phyloP scores from a whole-genome alignment of 2,329 filamentous ascomycete species.

The Paramyrothecium roridum region DNA sequence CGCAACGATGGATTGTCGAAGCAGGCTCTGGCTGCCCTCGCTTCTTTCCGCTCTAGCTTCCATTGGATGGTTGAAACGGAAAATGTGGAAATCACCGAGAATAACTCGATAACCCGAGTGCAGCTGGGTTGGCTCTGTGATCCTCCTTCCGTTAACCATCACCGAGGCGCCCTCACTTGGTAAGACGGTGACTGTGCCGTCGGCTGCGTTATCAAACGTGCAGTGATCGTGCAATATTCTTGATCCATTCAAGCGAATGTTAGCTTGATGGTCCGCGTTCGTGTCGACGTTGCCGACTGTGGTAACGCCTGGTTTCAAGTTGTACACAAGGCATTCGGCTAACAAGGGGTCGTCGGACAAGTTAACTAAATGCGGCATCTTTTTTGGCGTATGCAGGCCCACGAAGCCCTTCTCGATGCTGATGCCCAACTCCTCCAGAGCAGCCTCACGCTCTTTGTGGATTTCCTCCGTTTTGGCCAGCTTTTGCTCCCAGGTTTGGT shows the following conservation, averaged over 20 bases:
- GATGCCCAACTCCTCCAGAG: constrained; percentile 93
- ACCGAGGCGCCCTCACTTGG: constrained; percentile 90
- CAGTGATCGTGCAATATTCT: constrained; percentile 93
- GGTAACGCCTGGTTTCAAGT: constrained; percentile 91
- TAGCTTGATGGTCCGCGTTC: constrained; percentile 68
- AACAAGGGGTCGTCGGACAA: constrained; percentile 91
- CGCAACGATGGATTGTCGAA: constrained; percentile 76
- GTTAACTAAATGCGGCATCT: constrained; percentile 99
- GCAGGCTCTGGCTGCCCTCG: constrained; percentile 72
- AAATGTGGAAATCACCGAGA: constrained; percentile 96
- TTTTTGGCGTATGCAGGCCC: constrained; percentile 92
- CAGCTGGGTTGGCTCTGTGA: constrained; percentile 79
- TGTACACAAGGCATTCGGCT: constrained; percentile 95
- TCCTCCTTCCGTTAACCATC: constrained; percentile 94
- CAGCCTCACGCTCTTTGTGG: constrained; percentile 93
- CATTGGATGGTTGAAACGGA: constrained; percentile 96
- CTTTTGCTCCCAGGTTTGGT: constrained; percentile 99
- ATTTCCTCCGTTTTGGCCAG: constrained; percentile 92
- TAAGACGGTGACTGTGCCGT: constrained; percentile 88
- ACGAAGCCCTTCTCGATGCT: constrained; percentile 99
- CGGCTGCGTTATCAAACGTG: constrained; percentile 80
- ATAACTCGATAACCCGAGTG: constrained; percentile 94
- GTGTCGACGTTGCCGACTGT: constrained; percentile 93
- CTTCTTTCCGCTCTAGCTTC: constrained; percentile 91
- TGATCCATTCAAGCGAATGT: constrained; percentile 90